Evolutionary conservation across 257 asterid genomes (phyloP).

Genomic region (Striga asiatica): DNA sequence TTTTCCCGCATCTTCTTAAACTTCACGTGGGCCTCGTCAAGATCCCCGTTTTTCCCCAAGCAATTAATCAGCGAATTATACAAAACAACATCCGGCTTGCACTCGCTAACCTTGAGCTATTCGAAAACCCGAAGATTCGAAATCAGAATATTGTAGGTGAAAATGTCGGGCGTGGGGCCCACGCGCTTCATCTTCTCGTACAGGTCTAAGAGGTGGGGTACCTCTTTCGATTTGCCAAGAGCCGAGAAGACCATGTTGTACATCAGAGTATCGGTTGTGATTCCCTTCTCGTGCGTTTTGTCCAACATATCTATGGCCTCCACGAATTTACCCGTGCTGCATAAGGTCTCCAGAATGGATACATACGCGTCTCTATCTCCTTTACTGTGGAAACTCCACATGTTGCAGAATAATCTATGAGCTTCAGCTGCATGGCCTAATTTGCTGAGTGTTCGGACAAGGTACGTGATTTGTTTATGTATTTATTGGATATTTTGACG

Average conservation of each 20-base stretch:
- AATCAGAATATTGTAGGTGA: constrained; percentile 81
- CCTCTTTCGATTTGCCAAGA: constrained; percentile 62
- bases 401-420: constrained; percentile 76
- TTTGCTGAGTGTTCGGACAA: constrained; percentile 64
- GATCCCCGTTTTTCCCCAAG: constrained; percentile 78
- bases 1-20: constrained; percentile 81
- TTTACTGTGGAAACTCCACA: constrained; percentile 85
- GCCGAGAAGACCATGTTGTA: constrained; percentile 71
- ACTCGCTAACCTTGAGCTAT: constrained; percentile 76
- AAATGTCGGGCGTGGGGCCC: constrained; percentile 70
- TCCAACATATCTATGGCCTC: constrained; percentile 83
- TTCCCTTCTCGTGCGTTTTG: constrained; percentile 74
- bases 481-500: constrained; percentile 52
- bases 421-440: constrained; percentile 85
- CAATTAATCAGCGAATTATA: constrained; percentile 85
- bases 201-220: constrained; percentile 54
- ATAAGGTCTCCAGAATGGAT: constrained; percentile 80
- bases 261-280: constrained; percentile 66
- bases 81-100: constrained; percentile 61
- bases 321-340: constrained; percentile 51
- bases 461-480: constrained; percentile 77
- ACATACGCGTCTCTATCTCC: constrained; percentile 83
- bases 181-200: constrained; percentile 69
- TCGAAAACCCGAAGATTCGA: constrained; percentile 64
- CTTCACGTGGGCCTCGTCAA: constrained; percentile 88